Percentiles rank a stretch among this genome's conserved stretches.
Evolutionary conservation across 768 basidiomycete genomes (phyloP).

Genomic region (Leccinum uliginosum): DNA sequence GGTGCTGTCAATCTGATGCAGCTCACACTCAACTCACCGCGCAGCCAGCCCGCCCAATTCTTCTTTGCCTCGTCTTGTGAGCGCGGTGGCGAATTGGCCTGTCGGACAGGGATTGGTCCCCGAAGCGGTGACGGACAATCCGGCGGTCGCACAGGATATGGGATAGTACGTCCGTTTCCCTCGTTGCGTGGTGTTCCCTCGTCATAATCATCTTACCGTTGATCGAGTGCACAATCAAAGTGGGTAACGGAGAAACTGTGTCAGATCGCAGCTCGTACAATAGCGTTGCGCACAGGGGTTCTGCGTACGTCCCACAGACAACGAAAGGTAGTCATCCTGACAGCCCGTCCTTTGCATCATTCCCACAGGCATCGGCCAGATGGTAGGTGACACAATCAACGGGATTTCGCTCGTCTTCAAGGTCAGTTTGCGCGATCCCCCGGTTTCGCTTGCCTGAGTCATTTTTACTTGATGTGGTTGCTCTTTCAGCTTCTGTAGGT

Average conservation of each 20-base stretch:
- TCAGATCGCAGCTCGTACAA: slow-evolving; percentile 35
- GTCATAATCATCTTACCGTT: neutral
- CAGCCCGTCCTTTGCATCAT: neutral
- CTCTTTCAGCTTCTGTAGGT: too few species aligned
- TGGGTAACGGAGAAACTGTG: slow-evolving; percentile 54
- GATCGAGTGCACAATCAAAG: slow-evolving; percentile 34
- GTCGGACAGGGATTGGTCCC: slow-evolving; percentile 10
- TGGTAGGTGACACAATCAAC: slow-evolving; percentile 46
- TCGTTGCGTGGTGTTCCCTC: neutral
- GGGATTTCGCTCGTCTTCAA: slow-evolving; percentile 34
- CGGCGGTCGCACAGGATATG: slow-evolving; percentile 29
- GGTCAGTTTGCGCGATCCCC: slow-evolving; percentile 13
- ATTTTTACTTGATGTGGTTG: too few species aligned
- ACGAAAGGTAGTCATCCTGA: neutral
- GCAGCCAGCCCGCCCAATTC: slow-evolving; percentile 34
- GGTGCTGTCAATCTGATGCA: slow-evolving; percentile 49
- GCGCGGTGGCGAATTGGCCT: slow-evolving; percentile 24
- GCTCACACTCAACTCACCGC: slow-evolving; percentile 39
- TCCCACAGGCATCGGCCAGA: slow-evolving; percentile 46
- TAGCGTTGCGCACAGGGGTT: slow-evolving; percentile 16
- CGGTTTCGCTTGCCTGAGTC: neutral
- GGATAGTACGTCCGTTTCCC: slow-evolving; percentile 25
- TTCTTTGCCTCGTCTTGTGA: slow-evolving; percentile 51
- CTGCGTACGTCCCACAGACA: slow-evolving; percentile 14
- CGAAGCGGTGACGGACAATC: slow-evolving; percentile 22